A percentile compares a stretch with the other conserved stretches of the same genome.
Evolutionary conservation across 225 moss, liverwort and hornwort genomes (phyloP).

Genomic region (Marchantia paleacea): DNA sequence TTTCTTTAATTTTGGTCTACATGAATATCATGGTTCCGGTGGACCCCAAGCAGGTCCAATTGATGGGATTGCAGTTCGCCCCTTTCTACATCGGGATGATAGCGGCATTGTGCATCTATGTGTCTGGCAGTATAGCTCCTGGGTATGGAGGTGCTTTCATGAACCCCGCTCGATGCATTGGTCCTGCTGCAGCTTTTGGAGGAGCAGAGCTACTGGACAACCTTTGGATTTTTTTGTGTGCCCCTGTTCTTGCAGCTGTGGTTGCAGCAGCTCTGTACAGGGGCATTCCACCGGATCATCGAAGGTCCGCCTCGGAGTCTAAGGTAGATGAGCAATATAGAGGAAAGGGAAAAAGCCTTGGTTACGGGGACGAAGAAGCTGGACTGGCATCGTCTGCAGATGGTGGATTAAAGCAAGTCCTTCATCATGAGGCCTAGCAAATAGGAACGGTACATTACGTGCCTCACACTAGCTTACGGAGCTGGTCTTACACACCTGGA

Average conservation of each 20-base stretch:
- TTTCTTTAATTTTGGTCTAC: slow-evolving; percentile 35
- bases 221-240: slow-evolving; percentile 20
- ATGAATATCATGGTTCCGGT: slow-evolving; percentile 11
- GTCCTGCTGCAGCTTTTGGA: slow-evolving; percentile 36
- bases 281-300: slow-evolving; percentile 21
- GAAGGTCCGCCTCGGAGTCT: not conserved
- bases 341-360: no score
- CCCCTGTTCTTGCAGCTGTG: slow-evolving; percentile 27
- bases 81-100: slow-evolving; percentile 1
- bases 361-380: no score
- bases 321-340: no score
- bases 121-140: slow-evolving; percentile 7
- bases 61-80: slow-evolving; percentile 7
- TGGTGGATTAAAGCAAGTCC: no score
- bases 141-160: slow-evolving; percentile 37
- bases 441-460: no score
- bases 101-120: slow-evolving; percentile 21
- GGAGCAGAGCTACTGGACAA: slow-evolving; percentile 25
- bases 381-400: no score
- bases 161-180: slow-evolving; percentile 40
- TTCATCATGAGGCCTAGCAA: no score
- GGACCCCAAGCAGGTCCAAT: slow-evolving; percentile 1
- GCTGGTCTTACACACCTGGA: no score
- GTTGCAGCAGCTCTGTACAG: slow-evolving; percentile 19
- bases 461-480: no score